Percentiles rank a stretch among this genome's conserved stretches.
Conservation (phyloP, 2,329 filamentous ascomycete species). For the Colletotrichum sp. region DNA sequence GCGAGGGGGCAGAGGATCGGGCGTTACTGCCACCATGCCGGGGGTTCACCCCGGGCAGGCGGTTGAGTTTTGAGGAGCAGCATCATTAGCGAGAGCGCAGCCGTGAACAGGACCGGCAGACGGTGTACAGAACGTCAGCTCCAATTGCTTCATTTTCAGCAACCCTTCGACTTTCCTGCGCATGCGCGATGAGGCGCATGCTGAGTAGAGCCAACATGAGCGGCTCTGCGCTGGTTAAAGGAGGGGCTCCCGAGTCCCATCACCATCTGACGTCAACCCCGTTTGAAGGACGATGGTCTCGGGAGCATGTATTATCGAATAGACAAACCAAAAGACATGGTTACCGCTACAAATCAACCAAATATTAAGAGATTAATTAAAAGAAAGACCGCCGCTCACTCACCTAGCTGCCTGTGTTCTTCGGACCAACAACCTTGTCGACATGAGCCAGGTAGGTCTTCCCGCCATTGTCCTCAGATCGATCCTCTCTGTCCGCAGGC, state of each 20-base stretch:
- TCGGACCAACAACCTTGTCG: background rate
- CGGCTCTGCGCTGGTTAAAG: background rate
- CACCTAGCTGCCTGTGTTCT: background rate
- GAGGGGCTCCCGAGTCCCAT: background rate
- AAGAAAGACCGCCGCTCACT: background rate
- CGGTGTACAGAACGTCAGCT: background rate
- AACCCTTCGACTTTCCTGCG: background rate
- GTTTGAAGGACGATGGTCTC: background rate
- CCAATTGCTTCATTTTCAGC: too few species aligned
- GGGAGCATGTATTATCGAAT: background rate
- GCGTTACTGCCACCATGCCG: background rate
- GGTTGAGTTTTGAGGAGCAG: background rate
- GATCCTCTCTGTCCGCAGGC: background rate
- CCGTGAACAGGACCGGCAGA: background rate
- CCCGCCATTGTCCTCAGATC: background rate
- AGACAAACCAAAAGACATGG: background rate
- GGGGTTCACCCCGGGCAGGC: background rate
- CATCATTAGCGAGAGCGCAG: background rate
- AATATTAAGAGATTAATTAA: background rate
- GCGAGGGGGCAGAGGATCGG: background rate
- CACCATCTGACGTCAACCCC: background rate
- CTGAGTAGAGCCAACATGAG: background rate
- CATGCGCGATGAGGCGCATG: background rate
- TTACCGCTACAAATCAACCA: background rate
- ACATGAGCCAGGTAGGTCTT: background rate